Conservation (phyloP, 2,329 filamentous ascomycete genomes). For the Aspergillus proliferans region DNA sequence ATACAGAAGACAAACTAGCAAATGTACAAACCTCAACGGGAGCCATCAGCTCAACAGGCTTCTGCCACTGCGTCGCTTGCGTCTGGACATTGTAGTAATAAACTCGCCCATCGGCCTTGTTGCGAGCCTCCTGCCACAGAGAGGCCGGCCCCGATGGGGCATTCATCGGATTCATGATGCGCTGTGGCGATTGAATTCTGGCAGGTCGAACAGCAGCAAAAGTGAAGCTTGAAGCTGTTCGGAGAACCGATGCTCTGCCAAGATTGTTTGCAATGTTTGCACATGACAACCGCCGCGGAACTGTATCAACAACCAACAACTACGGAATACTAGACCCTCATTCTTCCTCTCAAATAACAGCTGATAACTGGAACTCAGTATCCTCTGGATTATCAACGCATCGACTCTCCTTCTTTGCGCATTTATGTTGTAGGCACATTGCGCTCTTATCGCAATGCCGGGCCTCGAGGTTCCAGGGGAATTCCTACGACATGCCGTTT, state of each 20-base stretch:
- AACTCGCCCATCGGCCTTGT: constrained; percentile 64
- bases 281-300: constrained; percentile 8
- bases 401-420: neutral
- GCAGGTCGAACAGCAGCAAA: constrained; percentile 8
- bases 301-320: neutral
- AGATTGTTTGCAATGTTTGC: constrained; percentile 22
- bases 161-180: constrained; percentile 50
- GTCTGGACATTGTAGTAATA: constrained; percentile 90
- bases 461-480: constrained; percentile 32
- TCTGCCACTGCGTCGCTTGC: constrained; percentile 88
- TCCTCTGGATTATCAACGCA: neutral
- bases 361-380: neutral
- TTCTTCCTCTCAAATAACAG: neutral
- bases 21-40: constrained; percentile 61
- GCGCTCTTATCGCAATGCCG: constrained; percentile 24
- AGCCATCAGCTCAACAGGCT: constrained; percentile 83
- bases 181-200: neutral
- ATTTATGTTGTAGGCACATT: constrained; percentile 7
- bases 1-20: constrained; percentile 3
- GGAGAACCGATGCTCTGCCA: constrained; percentile 2
- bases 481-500: constrained; percentile 37
- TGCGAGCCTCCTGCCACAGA: constrained; percentile 75
- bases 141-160: constrained; percentile 47
- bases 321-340: neutral
- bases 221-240: constrained; percentile 20